Base-by-base conservation (phyloP, 116 monocot species). In the Dioscorea cayenensis region DNA sequence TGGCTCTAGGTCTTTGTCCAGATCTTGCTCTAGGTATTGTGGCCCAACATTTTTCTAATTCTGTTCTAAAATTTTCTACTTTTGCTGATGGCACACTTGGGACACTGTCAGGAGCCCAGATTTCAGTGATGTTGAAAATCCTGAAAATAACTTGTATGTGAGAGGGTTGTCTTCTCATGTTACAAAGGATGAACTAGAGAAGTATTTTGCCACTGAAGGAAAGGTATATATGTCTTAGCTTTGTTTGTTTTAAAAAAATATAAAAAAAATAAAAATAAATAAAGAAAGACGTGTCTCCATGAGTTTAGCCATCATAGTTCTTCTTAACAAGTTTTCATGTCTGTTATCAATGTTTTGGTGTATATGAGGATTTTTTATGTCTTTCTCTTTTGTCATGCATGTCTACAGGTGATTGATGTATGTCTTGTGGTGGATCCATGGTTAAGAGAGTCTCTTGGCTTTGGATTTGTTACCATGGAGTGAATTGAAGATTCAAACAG, bases 381-480 rank as follows among this genome's bases (percentile, higher is more conserved):
- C 52, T 7, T 55, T 4, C 4, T 55, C 19, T 55, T 55, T 55
- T 10, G 52, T 55, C 19, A 19, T 55, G 52, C 16, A 17, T 55
- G 14, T 6, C 48, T 6, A 36, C 69, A 94, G 94, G 91, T 95
- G 25, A 51, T 74, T 77, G 89, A 95, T 77, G 76, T 81, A n/a
- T 84, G 82, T 70, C 81, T 91, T 38, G 95, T 95, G 28, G 59
- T 79, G 29, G 91, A 95, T 72, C 94, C 91, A 32, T 86, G 84
- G 82, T 88, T 86, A 17, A 91, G 86, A 72, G 91, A 91, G 74
- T 84, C 86, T 0, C 95, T 86, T 59, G 95, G 95, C 8, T 95
- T 95, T 84, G 95, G 89, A 32, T 95, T 95, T 76, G 91, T 95
- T 50, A 91, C 88, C 18, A 91, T 95, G 95, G 74, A 63, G 18